Evolutionary conservation across 768 basidiomycete species (phyloP), one percentile per base, ranked within the genome.

Genomic region (Leccinum disarticulatum): DNA sequence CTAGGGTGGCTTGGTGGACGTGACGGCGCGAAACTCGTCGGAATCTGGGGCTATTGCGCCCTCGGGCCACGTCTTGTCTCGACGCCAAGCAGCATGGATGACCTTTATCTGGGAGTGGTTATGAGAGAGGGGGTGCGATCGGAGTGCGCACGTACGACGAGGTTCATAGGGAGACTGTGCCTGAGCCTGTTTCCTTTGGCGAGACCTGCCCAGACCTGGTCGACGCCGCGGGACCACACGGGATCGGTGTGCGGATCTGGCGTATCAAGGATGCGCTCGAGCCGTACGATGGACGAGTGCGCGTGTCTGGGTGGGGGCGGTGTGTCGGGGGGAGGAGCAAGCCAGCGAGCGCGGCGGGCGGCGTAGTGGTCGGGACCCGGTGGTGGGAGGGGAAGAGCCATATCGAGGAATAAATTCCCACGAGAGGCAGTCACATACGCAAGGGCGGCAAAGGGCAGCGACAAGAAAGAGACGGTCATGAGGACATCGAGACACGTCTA

Each of bases 31-130:
- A 50, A 79, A 76, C 49, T 88, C 83, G 65, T 89, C 87, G 14
- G 87, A 79, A 55, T 85, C 83, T 9, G 84, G 87, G n/a, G 75
- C 87, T 4, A 77, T 72, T 38, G 81, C 77, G 17, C 82, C 85
- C 41, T 75, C 73, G 19, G 91, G 91, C 91, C 91, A 93, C 49
- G 87, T 90, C 52, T 83, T 79, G 61, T 93, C 90, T 54, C 83
- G 83, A 50, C 88, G 71, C 91, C 91, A 93, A 36, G 86, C 85
- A 35, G 86, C 82, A 65, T 89, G 83, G 49, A 91, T 72, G 59
- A 93, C 79, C 67, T 87, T 87, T 66, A 91, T 81, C 90, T 93
- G 72, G 57, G 54, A 54, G 43, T 57, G 43, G 41, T 64, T 56
- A 49, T 33, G 55, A 55, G 50, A 47, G 50, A 33, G 47, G 54